Evolutionary conservation across 169 alveolate species (phyloP), one percentile per base, ranked within the genome.

Genomic region (Ichthyophthirius multifiliis): DNA sequence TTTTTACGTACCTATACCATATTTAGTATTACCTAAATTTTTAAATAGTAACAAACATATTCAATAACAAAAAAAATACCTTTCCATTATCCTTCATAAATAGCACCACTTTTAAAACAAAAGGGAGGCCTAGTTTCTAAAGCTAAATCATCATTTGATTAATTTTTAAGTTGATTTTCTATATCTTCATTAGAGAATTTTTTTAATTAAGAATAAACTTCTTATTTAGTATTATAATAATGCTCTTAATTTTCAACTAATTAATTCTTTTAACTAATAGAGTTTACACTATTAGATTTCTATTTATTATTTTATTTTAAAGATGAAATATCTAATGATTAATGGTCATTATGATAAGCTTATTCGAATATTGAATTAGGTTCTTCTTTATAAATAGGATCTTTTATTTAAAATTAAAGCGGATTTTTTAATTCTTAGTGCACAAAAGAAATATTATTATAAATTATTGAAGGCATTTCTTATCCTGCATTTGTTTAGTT

Each of bases 11-110:
- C 93, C 95, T 46, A 78, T 81, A 13, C 93, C 95, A 20, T 76
- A 73, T 73, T 90, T 82, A 39, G 73, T 44, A 30, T 83, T 80
- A 31, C 87, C 86, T 20, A 55, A 27, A n/a, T n/a, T n/a, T n/a
- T n/a, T n/a, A n/a, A n/a, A n/a, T 44, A n/a, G 46, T 89, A 88
- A 88, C n/a, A 37, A 63, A 76, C 84, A 80, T n/a, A 85, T 67
- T 9, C 90, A 90, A 46, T 80, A 78, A 13, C 90, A 90, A 55
- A 55, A 20, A 20, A 5, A 16, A 55, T 89, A 91, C 98, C 82
- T 31, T 76, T 85, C 92, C 95, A 91, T 48, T 88, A 73, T 2
- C 95, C 95, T 74, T 84, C 83, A 76, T 91, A 91, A 41, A 86
- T 75, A 16, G 95, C 93, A 27, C 95, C 95, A 76, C 87, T 85